Evolutionary conservation across 1,139 yeast species (phyloP).

Genomic region (Lodderomyces jiufengensis): DNA sequence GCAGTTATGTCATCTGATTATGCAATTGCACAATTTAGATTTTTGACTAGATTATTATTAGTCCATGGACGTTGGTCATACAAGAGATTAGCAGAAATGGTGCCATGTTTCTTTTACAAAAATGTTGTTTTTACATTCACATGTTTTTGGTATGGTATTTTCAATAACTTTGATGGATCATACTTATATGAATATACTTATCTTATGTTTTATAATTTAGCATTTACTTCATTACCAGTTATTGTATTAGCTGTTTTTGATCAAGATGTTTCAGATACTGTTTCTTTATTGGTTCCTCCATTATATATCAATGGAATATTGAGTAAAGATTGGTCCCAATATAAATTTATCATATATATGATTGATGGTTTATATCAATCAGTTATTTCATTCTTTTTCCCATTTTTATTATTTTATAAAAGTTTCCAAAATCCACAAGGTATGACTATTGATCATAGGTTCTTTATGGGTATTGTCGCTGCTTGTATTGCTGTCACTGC

Average conservation of each 20-base stretch:
- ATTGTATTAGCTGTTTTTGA: conserved; percentile 57
- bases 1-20: conserved; percentile 68
- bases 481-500: conserved; percentile 49
- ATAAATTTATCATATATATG: conserved; percentile 55
- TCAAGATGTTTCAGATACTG: conserved; percentile 59
- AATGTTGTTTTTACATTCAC: conserved; percentile 60
- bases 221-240: conserved; percentile 61
- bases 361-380: conserved; percentile 58
- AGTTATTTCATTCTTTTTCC: conserved; percentile 52
- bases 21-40: conserved; percentile 63
- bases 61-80: conserved; percentile 69
- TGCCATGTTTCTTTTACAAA: conserved; percentile 62
- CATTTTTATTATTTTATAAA: conserved; percentile 45
- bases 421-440: conserved; percentile 50
- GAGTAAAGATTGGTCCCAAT: conserved; percentile 51
- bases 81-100: conserved; percentile 60
- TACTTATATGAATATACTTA: conserved; percentile 60
- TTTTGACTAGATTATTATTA: conserved; percentile 48
- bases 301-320: conserved; percentile 53
- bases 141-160: conserved; percentile 61
- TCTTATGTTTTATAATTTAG: conserved; percentile 63
- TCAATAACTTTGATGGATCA: conserved; percentile 56
- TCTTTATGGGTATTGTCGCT: conserved; percentile 53
- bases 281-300: conserved; percentile 57
- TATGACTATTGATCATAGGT: conserved; percentile 51